Percentiles rank a stretch among this genome's conserved stretches.
Evolutionary conservation across 108 stramenopile species (phyloP).

Genomic region (Cylindrotheca closterium): DNA sequence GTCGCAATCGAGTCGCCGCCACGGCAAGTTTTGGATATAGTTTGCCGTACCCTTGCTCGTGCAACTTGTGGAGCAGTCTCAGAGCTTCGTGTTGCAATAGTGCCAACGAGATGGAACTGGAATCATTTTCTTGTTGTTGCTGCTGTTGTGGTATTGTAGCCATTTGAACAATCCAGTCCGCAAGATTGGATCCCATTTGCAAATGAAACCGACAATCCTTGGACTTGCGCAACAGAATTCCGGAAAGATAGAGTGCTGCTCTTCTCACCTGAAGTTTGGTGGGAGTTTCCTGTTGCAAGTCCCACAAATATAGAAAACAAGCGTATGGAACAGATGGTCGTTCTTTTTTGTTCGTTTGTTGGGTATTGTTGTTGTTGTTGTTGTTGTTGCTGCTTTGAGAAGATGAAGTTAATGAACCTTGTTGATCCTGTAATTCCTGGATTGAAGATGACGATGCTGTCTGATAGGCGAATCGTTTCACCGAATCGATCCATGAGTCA

Average conservation of each 20-base stretch:
- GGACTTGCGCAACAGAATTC: slow-evolving; percentile 32
- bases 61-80: slow-evolving; percentile 12
- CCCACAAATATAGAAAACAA: slow-evolving; percentile 35
- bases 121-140: background rate
- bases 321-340: slow-evolving; percentile 34
- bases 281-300: slow-evolving; percentile 17
- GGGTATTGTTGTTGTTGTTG: slow-evolving; percentile 4
- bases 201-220: slow-evolving; percentile 32
- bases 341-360: slow-evolving; percentile 2
- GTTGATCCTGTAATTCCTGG: too few species aligned
- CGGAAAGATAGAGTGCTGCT: slow-evolving; percentile 34
- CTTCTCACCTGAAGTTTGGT: slow-evolving; percentile 35
- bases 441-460: background rate
- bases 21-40: slow-evolving; percentile 33
- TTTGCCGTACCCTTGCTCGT: slow-evolving; percentile 19
- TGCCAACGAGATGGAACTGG: background rate
- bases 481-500: slow-evolving; percentile 29
- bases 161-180: slow-evolving; percentile 8
- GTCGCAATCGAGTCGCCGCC: slow-evolving; percentile 24
- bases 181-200: slow-evolving; percentile 18
- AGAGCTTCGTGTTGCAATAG: slow-evolving; percentile 36
- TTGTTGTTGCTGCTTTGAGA: background rate
- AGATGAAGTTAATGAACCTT: too few species aligned
- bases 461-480: slow-evolving; percentile 26
- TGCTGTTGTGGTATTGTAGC: slow-evolving; percentile 1